Base-by-base conservation (phyloP, 495 filamentous ascomycete species). In the Trichoderma gamsii region DNA sequence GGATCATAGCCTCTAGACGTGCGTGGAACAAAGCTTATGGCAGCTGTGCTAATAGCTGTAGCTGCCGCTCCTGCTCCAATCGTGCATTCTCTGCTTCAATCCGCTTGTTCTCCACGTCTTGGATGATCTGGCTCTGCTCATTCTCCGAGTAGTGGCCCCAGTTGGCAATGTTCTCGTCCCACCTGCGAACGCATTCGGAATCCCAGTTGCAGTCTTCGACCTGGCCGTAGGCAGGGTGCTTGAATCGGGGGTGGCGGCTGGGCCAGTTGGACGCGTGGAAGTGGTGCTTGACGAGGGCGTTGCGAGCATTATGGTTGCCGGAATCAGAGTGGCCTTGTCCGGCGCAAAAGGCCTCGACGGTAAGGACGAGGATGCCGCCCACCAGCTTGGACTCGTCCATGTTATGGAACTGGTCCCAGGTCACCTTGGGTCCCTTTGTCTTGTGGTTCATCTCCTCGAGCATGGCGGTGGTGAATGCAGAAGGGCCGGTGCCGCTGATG, bases 141-240 rank as follows among this genome's bases (percentile, higher is more conserved):
- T 61, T 61, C 56, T 61, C 56, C 1, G 56, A 61, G 23, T 32
- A 61, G 8, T 32, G 15, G 23, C 27, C 25, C 56, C 56, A 61
- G 56, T 61, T 61, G 25, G 23, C 16, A 11, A 81, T 81, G 70
- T 86, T 76, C 64, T 76, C 77, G 71, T 87, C 85, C 86, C 86
- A 88, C 68, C 78, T 74, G 66, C 72, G 75, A 16, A 89, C 83
- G 69, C 86, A 89, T 21, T 85, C 82, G 65, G 75, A 75, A 67
- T 85, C 80, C 86, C 86, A 89, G 74, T 88, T 88, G 74, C 86
- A 89, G 71, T 78, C 75, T 72, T 89, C 86, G 0, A 89, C 86
- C 76, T 87, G 83, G 65, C 84, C 86, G 71, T 85, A 88, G 32
- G 84, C 80, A 0, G 85, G 86, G 69, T 89, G 86, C 61, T 74